Base-by-base conservation (phyloP, 257 asterid species). In the Solanum gracilifrons region DNA sequence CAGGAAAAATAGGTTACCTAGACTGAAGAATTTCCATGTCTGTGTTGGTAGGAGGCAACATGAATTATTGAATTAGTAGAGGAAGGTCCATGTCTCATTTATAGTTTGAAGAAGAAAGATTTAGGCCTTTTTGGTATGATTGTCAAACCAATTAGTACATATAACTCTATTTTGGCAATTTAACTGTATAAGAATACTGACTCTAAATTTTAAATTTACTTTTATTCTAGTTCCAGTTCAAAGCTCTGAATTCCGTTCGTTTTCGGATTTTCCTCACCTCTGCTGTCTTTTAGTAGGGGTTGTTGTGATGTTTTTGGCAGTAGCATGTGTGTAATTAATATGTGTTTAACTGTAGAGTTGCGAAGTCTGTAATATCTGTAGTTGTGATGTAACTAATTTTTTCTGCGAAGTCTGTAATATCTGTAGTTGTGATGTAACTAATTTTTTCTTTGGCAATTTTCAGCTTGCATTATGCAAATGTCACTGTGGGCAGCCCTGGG, bases 401-500 rank as follows among this genome's bases (percentile, higher is more conserved):
- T 64, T 27, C 12, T 39, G n/a, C n/a, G n/a, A n/a, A n/a, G n/a
- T n/a, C n/a, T 6, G 68, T 29, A 80, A 12, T 16, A 80, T 46
- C 27, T 80, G 2, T 80, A 80, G 39, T 46, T 80, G 41, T 29
- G 64, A 4, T 75, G 58, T 23, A 23, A 37, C 58, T 75, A 36
- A 37, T 82, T 35, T n/a, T 23, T 64, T 27, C 12, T 39, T 13
- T 80, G 72, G 35, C 66, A 84, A 83, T 84, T 87, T 92, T 91
- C 98, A 97, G 99, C 90, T 93, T 97, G 94, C 98, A 95, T 89
- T 97, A 97, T 89, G 92, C 98, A 76, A 84, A 95, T 87, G 99
- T 97, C 62, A 64, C 92, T 1, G 95, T 97, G 87, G 99, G 99
- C 5, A 94, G 96, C 11, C 99, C 99, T 20, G 85, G 92, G 12